Percentiles rank a stretch among this genome's conserved stretches.
Conservation (phyloP, 495 filamentous ascomycete species). For the Aspergillus avenaceus region DNA sequence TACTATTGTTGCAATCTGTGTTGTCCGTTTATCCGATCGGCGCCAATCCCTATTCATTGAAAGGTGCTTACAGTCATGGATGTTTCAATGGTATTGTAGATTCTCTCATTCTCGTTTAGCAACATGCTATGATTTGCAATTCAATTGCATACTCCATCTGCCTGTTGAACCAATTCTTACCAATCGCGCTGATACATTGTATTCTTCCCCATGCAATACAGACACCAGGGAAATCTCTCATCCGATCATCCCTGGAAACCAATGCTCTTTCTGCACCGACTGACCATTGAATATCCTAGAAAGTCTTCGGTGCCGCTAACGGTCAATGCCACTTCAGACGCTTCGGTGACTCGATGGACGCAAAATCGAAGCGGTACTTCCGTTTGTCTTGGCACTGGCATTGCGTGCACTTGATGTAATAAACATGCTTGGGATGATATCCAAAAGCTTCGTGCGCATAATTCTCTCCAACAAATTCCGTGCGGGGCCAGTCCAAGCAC, state of each 20-base stretch:
- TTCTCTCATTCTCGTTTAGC: background rate
- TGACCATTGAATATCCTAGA: background rate
- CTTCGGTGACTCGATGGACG: background rate
- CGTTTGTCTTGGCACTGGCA: background rate
- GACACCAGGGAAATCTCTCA: no score
- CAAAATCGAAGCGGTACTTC: background rate
- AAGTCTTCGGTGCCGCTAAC: background rate
- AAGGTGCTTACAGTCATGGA: no score
- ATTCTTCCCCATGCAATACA: no score
- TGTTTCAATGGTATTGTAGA: no score
- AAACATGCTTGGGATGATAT: slow-evolving; percentile 23
- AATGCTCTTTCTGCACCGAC: background rate
- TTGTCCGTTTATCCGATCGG: no score
- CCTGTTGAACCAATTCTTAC: background rate
- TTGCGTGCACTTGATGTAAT: slow-evolving; percentile 9
- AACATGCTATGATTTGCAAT: background rate
- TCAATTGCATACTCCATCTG: background rate
- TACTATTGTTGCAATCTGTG: no score
- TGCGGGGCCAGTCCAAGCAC: slow-evolving; percentile 54
- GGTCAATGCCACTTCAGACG: background rate
- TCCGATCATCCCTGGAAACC: no score
- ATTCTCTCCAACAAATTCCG: slow-evolving; percentile 48
- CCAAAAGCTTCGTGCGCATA: slow-evolving; percentile 45
- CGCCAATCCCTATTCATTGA: no score
- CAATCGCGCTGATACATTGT: background rate